phyloP scores from a whole-genome alignment of 2,329 filamentous ascomycete species.

The Phoma sp. region DNA sequence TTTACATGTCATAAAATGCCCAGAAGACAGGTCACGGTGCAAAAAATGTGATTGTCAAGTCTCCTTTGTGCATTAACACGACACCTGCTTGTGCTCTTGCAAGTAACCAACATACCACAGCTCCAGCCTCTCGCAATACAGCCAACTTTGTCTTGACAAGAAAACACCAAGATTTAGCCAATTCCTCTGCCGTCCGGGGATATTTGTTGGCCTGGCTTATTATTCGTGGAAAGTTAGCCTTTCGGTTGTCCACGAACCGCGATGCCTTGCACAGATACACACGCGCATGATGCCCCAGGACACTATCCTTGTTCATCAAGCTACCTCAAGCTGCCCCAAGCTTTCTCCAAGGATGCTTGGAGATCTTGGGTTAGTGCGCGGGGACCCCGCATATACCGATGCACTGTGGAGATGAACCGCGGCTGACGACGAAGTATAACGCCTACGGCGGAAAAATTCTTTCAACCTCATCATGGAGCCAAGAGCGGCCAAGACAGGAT shows the following conservation, averaged over 20 bases:
- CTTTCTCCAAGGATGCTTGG: constrained; percentile 24
- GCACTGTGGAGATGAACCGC: constrained; percentile 22
- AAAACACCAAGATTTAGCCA: background rate
- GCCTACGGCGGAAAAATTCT: constrained; percentile 23
- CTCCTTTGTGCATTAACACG: too few species aligned
- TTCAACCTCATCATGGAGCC: background rate
- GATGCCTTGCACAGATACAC: background rate
- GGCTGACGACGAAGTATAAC: background rate
- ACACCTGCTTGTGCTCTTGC: too few species aligned
- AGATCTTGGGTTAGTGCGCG: constrained; percentile 25
- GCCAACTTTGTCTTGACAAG: background rate
- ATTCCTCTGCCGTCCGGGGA: background rate
- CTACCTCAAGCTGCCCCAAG: constrained; percentile 26
- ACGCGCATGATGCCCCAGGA: constrained; percentile 32
- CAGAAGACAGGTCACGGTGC: too few species aligned
- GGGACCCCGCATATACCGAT: constrained; percentile 23
- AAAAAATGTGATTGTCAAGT: too few species aligned
- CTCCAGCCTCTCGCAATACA: background rate
- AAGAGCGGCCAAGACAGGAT: constrained; percentile 2
- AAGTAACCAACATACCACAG: too few species aligned
- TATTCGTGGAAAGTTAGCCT: constrained; percentile 19
- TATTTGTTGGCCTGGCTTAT: background rate
- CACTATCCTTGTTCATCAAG: constrained; percentile 8
- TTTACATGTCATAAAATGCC: too few species aligned
- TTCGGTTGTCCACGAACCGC: constrained; percentile 16